Base-by-base conservation (phyloP, 495 filamentous ascomycete genomes). In the Neurospora pannonica region DNA sequence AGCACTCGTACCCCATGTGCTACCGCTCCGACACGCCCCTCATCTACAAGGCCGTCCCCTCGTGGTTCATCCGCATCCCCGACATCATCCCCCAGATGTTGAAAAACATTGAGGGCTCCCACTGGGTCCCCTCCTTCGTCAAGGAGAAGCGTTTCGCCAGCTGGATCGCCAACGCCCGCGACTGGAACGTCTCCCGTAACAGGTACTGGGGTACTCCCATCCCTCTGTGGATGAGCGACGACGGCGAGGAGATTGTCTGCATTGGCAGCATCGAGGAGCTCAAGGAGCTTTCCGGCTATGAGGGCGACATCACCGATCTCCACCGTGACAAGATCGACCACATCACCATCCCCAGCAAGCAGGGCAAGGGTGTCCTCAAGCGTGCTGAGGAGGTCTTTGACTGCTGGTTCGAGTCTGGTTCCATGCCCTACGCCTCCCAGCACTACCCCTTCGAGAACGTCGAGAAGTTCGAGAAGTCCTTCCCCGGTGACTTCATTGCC, bases 181-280 rank as follows among this genome's bases (percentile, higher is more conserved):
- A 99, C 83, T 99, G 96, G 96, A 97, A 97, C 81, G 91, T 99
- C 43, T 97, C 94, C 67, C 88, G 96, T 48, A 98, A 97, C 82
- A 89, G 96, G 71, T 99, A 97, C 82, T 99, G 96, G 96, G 96
- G 96, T 74, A 98, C 96, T 1, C 96, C 96, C 91, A 88, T 99
- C 38, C 96, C 96, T 1, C 78, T 98, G 48, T 99, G 96, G 96
- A 90, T 93, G 2, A 97, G 91, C 82, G 92, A 96, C 46, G 95
- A 98, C 80, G 83, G 89, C 77, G 90, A 93, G 76, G 96, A 99
- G 82, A 84, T 92, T 72, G 89, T 99, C 42, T 97, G 95, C 80
- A 84, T 98, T 70, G 94, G 95, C 60, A 97, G 94, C 78, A 87
- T 95, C 11, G 88, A 89, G 34, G 95, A 99, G 81, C 88, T 99